Evolutionary conservation across 306 rosid genomes (phyloP), one percentile per base, ranked within the genome.

Genomic region (Quercus variabilis): DNA sequence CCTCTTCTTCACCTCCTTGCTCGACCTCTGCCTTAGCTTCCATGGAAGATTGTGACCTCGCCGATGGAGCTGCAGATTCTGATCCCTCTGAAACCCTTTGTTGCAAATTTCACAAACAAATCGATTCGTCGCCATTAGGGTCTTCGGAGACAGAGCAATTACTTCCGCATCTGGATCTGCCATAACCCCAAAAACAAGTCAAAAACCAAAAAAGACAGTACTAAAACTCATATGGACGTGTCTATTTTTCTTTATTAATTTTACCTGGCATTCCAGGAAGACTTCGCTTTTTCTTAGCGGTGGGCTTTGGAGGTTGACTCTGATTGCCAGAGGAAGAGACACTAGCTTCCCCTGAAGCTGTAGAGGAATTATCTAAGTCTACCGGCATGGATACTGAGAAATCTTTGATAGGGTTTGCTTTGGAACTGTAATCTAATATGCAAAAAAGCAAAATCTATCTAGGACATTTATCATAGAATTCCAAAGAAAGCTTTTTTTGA

Each of bases 211-310:
- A 10, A 23, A 21, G n/a, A 19, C 3, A 38, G 55, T 28, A 4
- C 18, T 33, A 31, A 31, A 38, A 18, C 12, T 17, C 3, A 49
- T 12, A 49, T 11, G 15, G 13, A 4, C 12, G 15, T 46, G 15
- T 12, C 7, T 55, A n/a, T n/a, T 59, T 31, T 25, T 10, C 9
- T 4, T 59, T 14, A 72, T 55, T 10, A 15, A 38, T 12, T 38
- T n/a, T 78, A 94, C 97, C 98, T 77, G 98, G 98, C 98, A 92
- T 94, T 87, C 98, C 98, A 0, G 98, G 98, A 6, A 92, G 90
- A 80, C 85, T 94, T 74, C 98, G 78, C 83, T 92, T 94, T 79
- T 87, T 94, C 91, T 92, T 94, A 49, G 90, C 52, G 15, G 86
- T 71, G 71, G 89, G 79, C 63, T 82, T 86, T 26, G 96, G 85